Evolutionary conservation across 23 red algal species (phyloP), one percentile per base, ranked within the genome.

Genomic region (Gracilariopsis chorda): DNA sequence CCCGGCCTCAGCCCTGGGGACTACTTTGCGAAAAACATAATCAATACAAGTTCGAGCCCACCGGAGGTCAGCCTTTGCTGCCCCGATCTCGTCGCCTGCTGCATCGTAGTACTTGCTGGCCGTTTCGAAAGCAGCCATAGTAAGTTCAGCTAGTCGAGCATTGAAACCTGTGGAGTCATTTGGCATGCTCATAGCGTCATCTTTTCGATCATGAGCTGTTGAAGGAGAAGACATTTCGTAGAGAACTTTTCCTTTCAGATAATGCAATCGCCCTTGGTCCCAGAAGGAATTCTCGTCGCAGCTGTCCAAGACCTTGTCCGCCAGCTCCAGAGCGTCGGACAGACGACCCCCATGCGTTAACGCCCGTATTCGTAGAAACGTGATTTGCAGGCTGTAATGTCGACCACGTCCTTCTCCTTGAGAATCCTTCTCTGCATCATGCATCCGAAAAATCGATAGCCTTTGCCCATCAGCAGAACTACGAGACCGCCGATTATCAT

Each of bases 31-130:
- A 55, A 94, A 94, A 33, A 94, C 62, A 21, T 57, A 74, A 55
- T 94, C 91, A 78, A 94, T 85, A 25, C 65, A 84, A 10, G 80
- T 85, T 9, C 82, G 91, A 24, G 91, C 79, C 91, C 91, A 94
- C 23, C 43, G 42, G 23, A 94, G 19, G 52, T 94, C 91, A 17
- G 91, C 56, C 45, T 94, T 94, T 21, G 80, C 91, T 14, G 56
- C 69, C 24, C 70, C 45, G 69, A 94, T 53, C 28, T 94, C 91
- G 53, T 94, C 81, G 20, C 91, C 91, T 48, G 73, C 69, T 25
- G 82, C 82, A 41, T 94, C 91, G 56, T 53, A 94, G 35, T 86
- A 94, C 41, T 79, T 87, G 53, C 80, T 86, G 5, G 81, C 80
- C 7, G 91, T 85, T 25, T 94, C 91, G 78, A 94, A 94, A 1